These are phyloP conservation scores for Gymnopilus junonius DNA, from an alignment of 768 basidiomycete species.

Conservation along the genomic window DNA sequence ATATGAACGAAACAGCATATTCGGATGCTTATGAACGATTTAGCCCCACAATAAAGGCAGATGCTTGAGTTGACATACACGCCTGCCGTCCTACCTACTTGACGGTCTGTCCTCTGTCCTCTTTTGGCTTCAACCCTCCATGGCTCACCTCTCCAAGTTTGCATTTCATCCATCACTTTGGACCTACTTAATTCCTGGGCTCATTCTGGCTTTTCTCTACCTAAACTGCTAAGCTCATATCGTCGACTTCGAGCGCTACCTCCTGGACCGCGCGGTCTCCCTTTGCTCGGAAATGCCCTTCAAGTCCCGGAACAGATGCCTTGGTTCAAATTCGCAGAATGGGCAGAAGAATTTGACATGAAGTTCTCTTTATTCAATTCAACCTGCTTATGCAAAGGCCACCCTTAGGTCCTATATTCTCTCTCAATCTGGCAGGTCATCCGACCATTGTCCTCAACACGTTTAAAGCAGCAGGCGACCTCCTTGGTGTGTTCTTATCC, in stretches of 20 bases:
- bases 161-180: too few relatives aligned
- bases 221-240: background rate
- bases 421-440: conserved; percentile 61
- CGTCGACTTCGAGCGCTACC: conserved; percentile 38
- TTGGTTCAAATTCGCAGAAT: conserved; percentile 59
- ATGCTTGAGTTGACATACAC: too few relatives aligned
- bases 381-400: conserved; percentile 55
- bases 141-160: too few relatives aligned
- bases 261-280: conserved; percentile 68
- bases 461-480: background rate
- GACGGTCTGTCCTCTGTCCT: too few relatives aligned
- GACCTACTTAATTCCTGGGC: background rate
- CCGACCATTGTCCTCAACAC: background rate
- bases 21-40: too few relatives aligned
- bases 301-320: conserved; percentile 60
- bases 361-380: conserved; percentile 40
- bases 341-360: conserved; percentile 61
- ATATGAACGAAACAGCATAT: too few relatives aligned
- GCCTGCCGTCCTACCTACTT: too few relatives aligned
- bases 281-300: conserved; percentile 63
- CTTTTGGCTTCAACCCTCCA: too few relatives aligned
- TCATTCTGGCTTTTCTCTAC: background rate
- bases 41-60: too few relatives aligned
- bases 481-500: background rate
- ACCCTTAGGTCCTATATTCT: conserved; percentile 50